Conservation (phyloP, 2,329 filamentous ascomycete genomes). For the Tolypocladium tundrense region DNA sequence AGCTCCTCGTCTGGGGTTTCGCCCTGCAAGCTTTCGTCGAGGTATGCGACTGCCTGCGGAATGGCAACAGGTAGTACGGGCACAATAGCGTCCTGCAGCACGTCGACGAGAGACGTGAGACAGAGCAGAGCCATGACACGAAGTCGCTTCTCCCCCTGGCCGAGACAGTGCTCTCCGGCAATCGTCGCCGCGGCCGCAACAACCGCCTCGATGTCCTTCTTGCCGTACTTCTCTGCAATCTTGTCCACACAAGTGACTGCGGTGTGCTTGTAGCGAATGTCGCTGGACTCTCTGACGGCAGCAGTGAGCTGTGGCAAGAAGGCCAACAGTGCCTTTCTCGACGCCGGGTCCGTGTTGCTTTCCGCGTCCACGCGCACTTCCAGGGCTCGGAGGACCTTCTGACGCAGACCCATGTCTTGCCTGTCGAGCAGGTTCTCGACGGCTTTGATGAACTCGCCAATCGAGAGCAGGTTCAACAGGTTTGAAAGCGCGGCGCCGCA, state of each 20-base stretch:
- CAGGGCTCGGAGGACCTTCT: constrained; percentile 71
- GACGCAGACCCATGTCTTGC: constrained; percentile 63
- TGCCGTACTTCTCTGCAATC: constrained; percentile 90
- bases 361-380: constrained; percentile 69
- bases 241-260: constrained; percentile 85
- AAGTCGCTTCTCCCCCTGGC: constrained; percentile 60
- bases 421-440: constrained; percentile 72
- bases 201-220: constrained; percentile 73
- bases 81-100: constrained; percentile 76
- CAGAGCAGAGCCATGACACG: constrained; percentile 80
- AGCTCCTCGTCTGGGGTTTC: constrained; percentile 49
- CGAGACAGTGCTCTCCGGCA: constrained; percentile 65
- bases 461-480: constrained; percentile 75
- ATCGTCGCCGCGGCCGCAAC: constrained; percentile 67
- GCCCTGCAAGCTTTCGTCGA: constrained; percentile 50
- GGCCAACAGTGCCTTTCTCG: constrained; percentile 60
- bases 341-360: constrained; percentile 55
- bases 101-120: constrained; percentile 79
- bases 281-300: constrained; percentile 62
- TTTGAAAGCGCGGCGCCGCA: constrained; percentile 66
- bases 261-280: constrained; percentile 70
- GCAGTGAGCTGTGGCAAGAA: constrained; percentile 72
- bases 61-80: constrained; percentile 71
- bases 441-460: constrained; percentile 79
- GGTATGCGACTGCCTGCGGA: constrained; percentile 59